These are phyloP conservation scores for Jamesozyma gamospora DNA, from an alignment of 805 yeast species.

Conservation along the genomic window DNA sequence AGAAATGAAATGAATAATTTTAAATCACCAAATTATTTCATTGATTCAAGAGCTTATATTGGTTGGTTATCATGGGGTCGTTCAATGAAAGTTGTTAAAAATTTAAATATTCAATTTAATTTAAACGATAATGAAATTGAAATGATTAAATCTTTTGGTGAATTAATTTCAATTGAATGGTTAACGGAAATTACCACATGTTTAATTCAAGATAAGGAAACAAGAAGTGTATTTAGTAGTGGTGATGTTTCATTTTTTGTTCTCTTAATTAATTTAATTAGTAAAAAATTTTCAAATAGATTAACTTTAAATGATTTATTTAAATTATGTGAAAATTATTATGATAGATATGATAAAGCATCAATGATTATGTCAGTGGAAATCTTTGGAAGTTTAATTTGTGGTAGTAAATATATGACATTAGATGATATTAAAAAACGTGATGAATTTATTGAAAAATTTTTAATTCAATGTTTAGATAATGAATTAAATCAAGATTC, in stretches of 20 bases:
- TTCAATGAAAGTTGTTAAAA: conserved; percentile 33
- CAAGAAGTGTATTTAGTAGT: conserved; percentile 56
- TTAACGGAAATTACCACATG: conserved; percentile 38
- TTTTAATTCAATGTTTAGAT: conserved; percentile 38
- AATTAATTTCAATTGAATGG: conserved; percentile 47
- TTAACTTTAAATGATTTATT: conserved; percentile 45
- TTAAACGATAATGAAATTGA: conserved; percentile 36
- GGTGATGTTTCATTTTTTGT: conserved; percentile 51
- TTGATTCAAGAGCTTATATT: conserved; percentile 45
- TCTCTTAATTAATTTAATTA: conserved; percentile 41
- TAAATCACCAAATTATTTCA: conserved; percentile 39
- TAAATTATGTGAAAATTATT: conserved; percentile 39
- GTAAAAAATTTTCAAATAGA: conserved; percentile 30
- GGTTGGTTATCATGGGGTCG: conserved; percentile 82
- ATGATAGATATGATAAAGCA: conserved; percentile 66
- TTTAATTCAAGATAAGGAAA: conserved; percentile 60
- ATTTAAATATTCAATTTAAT: conserved; percentile 24
- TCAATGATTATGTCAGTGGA: conserved; percentile 71
- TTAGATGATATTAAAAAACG: conserved; percentile 29
- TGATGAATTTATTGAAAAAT: conserved; percentile 38
- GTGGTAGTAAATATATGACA: conserved; percentile 37
- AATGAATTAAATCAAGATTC: conserved; percentile 67
- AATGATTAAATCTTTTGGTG: conserved; percentile 37
- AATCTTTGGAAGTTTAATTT: conserved; percentile 53
- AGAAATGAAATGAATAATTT: conserved; percentile 42